Evolutionary conservation across 1,139 yeast genomes (phyloP).

Genomic region (Sugiyamaella japonica): DNA sequence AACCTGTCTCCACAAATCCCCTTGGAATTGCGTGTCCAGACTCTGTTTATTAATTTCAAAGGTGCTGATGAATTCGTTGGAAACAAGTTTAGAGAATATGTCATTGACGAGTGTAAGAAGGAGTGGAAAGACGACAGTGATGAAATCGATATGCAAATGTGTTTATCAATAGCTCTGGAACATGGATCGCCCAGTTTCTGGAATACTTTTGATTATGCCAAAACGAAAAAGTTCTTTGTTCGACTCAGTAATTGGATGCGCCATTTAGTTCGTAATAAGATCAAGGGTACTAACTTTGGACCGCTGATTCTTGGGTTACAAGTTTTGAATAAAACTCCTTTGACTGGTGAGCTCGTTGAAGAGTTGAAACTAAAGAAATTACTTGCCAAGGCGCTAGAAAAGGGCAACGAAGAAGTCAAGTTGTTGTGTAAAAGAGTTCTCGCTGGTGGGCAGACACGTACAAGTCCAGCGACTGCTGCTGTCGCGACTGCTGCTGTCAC

Average conservation of each 20-base stretch:
- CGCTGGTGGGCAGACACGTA: neutral
- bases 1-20: neutral
- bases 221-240: conserved; percentile 25
- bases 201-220: conserved; percentile 24
- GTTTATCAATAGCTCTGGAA: conserved; percentile 28
- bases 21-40: neutral
- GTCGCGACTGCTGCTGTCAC: neutral
- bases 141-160: conserved; percentile 33
- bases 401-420: conserved; percentile 8
- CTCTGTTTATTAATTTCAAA: neutral
- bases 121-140: conserved; percentile 24
- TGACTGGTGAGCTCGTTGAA: conserved; percentile 14
- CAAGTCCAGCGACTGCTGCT: conserved; percentile 1
- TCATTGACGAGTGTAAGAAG: conserved; percentile 25
- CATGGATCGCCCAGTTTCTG: conserved; percentile 32
- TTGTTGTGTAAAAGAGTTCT: neutral
- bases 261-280: conserved; percentile 22
- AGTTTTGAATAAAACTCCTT: conserved; percentile 29
- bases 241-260: conserved; percentile 39
- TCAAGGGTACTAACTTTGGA: neutral
- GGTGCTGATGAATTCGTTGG: conserved; percentile 7
- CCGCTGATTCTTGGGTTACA: conserved; percentile 24
- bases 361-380: conserved; percentile 1
- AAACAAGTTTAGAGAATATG: conserved; percentile 17
- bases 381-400: neutral